Conservation (phyloP, 1,139 yeast species). For the Geotrichum histeridarum region DNA sequence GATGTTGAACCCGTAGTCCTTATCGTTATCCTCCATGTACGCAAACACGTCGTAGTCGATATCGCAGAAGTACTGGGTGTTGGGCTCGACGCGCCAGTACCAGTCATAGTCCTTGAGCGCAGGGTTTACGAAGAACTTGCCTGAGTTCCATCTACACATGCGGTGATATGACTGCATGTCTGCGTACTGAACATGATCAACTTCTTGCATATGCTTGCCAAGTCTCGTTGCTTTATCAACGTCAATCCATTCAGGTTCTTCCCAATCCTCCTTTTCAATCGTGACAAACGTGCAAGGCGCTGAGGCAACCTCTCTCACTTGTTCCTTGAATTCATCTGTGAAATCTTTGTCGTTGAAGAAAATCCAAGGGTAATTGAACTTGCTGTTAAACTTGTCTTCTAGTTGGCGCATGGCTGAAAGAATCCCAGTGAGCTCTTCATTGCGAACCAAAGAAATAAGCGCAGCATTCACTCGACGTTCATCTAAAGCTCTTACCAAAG, state of each 20-base stretch:
- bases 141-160: slow-evolving; percentile 74
- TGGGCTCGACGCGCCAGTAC: slow-evolving; percentile 83
- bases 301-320: slow-evolving; percentile 38
- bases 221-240: slow-evolving; percentile 37
- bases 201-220: slow-evolving; percentile 42
- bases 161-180: slow-evolving; percentile 61
- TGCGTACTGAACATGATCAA: slow-evolving; percentile 59
- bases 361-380: slow-evolving; percentile 74
- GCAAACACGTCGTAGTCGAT: slow-evolving; percentile 72
- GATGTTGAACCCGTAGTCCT: slow-evolving; percentile 66
- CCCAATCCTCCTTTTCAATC: slow-evolving; percentile 54
- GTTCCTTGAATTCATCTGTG: slow-evolving; percentile 49
- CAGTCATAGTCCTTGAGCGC: slow-evolving; percentile 51
- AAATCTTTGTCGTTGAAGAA: slow-evolving; percentile 71
- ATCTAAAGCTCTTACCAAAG: slow-evolving; percentile 23
- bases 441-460: slow-evolving; percentile 63
- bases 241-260: slow-evolving; percentile 57
- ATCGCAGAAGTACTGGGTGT: slow-evolving; percentile 59
- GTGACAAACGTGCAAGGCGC: slow-evolving; percentile 56
- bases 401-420: slow-evolving; percentile 51
- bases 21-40: slow-evolving; percentile 59
- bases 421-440: slow-evolving; percentile 51
- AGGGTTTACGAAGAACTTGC: slow-evolving; percentile 58
- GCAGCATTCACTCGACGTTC: slow-evolving; percentile 59
- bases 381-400: slow-evolving; percentile 59